A percentile compares a stretch with the other conserved stretches of the same genome.
Conservation (phyloP, 768 basidiomycete genomes). For the Boletus rubroflammeus region DNA sequence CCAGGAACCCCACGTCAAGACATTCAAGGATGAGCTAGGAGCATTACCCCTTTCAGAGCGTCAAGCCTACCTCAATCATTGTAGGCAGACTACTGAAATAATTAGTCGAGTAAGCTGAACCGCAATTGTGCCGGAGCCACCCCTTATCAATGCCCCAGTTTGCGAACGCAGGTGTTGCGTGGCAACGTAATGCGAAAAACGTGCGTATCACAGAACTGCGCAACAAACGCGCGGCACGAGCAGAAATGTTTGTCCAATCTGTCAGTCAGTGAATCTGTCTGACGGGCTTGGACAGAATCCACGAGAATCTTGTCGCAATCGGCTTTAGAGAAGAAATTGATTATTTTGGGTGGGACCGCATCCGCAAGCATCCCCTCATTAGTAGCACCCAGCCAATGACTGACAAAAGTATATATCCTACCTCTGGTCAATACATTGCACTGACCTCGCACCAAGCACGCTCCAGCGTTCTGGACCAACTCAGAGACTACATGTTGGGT, state of each 20-base stretch:
- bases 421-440: neutral
- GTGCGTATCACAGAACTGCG: conserved; percentile 19
- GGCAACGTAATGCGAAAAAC: conserved; percentile 21
- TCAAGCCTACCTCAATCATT: conserved; percentile 18
- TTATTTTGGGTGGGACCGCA: conserved; percentile 31
- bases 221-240: conserved; percentile 24
- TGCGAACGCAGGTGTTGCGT: conserved; percentile 22
- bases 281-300: conserved; percentile 18
- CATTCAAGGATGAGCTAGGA: conserved; percentile 13
- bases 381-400: conserved; percentile 23
- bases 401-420: conserved; percentile 14
- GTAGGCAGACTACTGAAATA: conserved; percentile 6
- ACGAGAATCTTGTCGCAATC: conserved; percentile 10
- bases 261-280: neutral
- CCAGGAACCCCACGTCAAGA: conserved; percentile 16
- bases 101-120: conserved; percentile 11
- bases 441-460: conserved; percentile 19
- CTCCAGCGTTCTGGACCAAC: conserved; percentile 15
- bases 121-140: neutral
- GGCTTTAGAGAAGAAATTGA: conserved; percentile 29
- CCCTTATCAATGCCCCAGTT: conserved; percentile 23
- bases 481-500: conserved; percentile 25
- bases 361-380: conserved; percentile 29
- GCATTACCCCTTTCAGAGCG: conserved; percentile 13
- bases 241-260: conserved; percentile 22